Base-by-base conservation (phyloP, 108 stramenopile species). In the Nitzschia putrida region DNA sequence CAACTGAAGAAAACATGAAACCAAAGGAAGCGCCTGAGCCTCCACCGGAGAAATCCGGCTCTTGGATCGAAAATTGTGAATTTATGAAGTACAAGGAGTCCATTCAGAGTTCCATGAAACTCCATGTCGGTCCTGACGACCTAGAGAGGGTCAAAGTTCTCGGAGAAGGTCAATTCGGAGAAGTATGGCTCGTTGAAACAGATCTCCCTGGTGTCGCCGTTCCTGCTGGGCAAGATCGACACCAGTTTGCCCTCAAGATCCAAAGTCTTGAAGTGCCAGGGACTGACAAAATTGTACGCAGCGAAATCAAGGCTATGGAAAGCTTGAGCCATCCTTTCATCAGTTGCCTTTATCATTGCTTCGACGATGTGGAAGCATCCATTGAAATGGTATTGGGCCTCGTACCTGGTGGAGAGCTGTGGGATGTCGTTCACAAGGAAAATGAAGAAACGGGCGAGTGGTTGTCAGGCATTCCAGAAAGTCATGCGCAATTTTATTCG, bases 271-370 rank as follows among this genome's bases (percentile, higher is more conserved):
- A 93, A 38, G 81, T 84, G 20, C 78, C 83, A 57, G 78, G 92
- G 44, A 94, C 94, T 79, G 84, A 80, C 29, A 69, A 80, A 10
- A 87, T 79, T 57, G 83, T 90, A 14, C 80, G 76, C 40, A 77
- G 85, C 25, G 89, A 93, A 70, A 85, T 83, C 70, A 86, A 94
- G 54, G 82, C 95, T 25, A 91, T 98, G 85, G 77, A 73, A 44
- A 59, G 71, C 43, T 76, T 94, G 61, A 76, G 89, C 21, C 94
- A 94, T 71, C 96, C 97, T 5, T 95, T 97, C 69, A 85, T 99
- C 68, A 82, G 96, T 47, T 81, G 86, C 73, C 79, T 99, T 49
- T 61, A 85, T 57, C 69, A 60, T 14, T 88, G 90, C 2, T 95
- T 84, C 64, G 81, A 97, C 64, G 92, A 95, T 64, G 29, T 34